Base-by-base conservation (phyloP, 768 basidiomycete species). In the Naganishia randhawae region DNA sequence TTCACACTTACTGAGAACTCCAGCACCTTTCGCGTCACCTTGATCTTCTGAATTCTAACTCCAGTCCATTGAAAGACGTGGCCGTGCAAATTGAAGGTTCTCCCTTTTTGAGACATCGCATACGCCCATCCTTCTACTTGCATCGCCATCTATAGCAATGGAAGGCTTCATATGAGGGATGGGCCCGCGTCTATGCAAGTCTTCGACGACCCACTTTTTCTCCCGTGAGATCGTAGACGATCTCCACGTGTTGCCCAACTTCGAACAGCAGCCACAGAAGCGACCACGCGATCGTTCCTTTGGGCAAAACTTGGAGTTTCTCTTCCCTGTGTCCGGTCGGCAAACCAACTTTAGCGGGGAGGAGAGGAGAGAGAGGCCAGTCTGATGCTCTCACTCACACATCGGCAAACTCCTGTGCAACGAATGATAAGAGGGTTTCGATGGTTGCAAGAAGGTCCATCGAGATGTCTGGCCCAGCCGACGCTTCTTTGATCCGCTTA, bases 51-150 rank as follows among this genome's bases (percentile, higher is more conserved):
- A 14, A 52, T 52, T 32, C 51, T 29, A 14, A 52, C 51, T 17
- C 51, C 51, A 3, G 51, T 52, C 51, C 51, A 52, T 19, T 52
- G 51, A 33, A 52, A 52, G 8, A 52, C 51, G 32, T 52, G 51
- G 13, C 51, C 51, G 29, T 52, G 51, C 4, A 52, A 29, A 19
- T 52, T 52, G 16, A 52, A 52, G 4, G 51, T 52, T 14, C 51
- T 22, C 5, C 51, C 51, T 52, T 52, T 52, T 14, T 52, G 51
- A 9, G 51, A 52, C 51, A 52, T 52, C 8, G 51, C 51, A 14
- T 52, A 52, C 27, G 51, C 51, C 51, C 51, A 52, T 11, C 51
- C 51, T 52, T 52, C 51, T 29, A 52, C 32, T 33, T 52, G 51
- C 51, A 52, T 52, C 2, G 51, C 51, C 51, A 52, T 52, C 51